phyloP scores from a whole-genome alignment of 345 rosid species.

The Brassica rapa region DNA sequence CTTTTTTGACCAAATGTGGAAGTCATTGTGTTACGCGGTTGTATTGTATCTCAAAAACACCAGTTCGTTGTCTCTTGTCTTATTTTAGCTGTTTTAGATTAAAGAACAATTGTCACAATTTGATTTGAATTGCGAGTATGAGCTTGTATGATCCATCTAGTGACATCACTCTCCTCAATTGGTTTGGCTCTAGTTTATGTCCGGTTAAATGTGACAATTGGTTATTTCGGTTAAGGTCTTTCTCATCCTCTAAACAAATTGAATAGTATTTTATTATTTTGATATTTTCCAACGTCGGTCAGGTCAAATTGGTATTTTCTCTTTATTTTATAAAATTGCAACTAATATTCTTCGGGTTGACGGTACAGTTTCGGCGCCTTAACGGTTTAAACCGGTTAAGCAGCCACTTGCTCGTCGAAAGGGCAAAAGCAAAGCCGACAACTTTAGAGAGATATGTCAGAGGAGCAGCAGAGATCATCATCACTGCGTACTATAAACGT shows the following conservation, averaged over 20 bases:
- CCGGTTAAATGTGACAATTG: not conserved
- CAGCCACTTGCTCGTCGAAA: not conserved
- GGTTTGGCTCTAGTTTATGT: not conserved
- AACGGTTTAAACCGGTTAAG: conserved; percentile 2
- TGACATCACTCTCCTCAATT: not conserved
- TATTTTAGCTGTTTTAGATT: not conserved
- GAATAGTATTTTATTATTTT: not conserved
- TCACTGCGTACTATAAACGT: not conserved
- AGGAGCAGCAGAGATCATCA: not conserved
- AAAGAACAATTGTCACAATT: not conserved
- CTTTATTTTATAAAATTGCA: not conserved
- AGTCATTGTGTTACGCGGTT: not conserved
- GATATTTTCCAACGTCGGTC: not conserved
- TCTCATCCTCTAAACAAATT: not conserved
- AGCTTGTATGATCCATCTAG: not conserved
- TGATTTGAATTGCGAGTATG: not conserved
- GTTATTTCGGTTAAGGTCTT: not conserved
- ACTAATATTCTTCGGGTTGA: not conserved
- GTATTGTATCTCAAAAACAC: conserved; percentile 2
- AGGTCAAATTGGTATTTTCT: not conserved
- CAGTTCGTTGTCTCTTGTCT: not conserved
- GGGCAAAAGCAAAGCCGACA: not conserved
- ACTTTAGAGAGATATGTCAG: not conserved
- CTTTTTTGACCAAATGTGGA: conserved; percentile 2
- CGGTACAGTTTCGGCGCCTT: not conserved